Base-by-base conservation (phyloP, 2,329 filamentous ascomycete species). In the Colletotrichum caudatum region DNA sequence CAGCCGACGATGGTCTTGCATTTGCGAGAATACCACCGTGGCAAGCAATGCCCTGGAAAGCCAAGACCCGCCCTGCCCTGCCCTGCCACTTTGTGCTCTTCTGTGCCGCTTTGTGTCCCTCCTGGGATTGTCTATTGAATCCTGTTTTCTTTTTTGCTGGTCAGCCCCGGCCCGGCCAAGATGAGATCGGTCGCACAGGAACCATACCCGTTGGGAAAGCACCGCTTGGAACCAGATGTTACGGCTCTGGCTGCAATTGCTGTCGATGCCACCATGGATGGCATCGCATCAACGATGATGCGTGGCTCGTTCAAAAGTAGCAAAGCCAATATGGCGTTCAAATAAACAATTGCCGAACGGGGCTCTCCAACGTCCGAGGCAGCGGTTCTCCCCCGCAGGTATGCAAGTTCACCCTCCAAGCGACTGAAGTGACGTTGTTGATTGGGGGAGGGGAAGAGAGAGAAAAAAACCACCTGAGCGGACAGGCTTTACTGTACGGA, bases 361-460 rank as follows among this genome's bases (percentile, higher is more conserved):
- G 11, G 5, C n/a, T 39, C 5, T 12, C 54, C 20, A 39, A 39
- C 5, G 33, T 57, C 37, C 54, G 6, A 23, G 35, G 35, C 35
- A 20, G 4, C 12, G 5, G 3, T 57, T 16, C n/a, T 20, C 50
- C n/a, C 18, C 61, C 23, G 44, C 44, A 29, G 44, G 41, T 44
- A 62, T 26, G 39, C 35, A 57, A 60, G 29, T 35, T 50, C 53
- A 48, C 14, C 48, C 46, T 56, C 33, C 23, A 41, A 18, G 39
- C 57, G 64, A n/a, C 37, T n/a, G 18, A 23, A 33, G 37, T 69
- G 53, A 69, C 69, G 59, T 69, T 72, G 59, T 41, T 44, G 20
- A 29, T 29, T 29, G 29, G 29, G 29, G 3, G 29, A 4, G 29
- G 3, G 29, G 3, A 29, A 29, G 3, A 29, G 29, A 29, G 29